Base-by-base conservation (phyloP, 2,329 filamentous ascomycete species). In the Calonectria pseudoturangicola region DNA sequence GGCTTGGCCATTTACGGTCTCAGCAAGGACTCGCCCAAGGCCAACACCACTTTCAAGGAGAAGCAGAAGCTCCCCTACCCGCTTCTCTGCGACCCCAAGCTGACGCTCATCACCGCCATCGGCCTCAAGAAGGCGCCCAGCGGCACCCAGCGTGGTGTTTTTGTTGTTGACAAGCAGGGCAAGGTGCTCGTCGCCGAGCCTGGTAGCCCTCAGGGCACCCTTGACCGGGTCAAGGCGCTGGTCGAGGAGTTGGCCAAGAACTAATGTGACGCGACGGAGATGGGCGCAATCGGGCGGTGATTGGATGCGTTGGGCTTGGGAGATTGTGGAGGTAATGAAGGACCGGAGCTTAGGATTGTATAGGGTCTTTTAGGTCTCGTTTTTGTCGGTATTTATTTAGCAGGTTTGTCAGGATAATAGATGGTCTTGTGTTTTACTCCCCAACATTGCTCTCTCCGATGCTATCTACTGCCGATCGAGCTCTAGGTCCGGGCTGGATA, bases 1-100 rank as follows among this genome's bases (percentile, higher is more conserved):
- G 96, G 96, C 10, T 91, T 98, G 73, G 89, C 92, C 82, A 95
- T 99, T 86, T 98, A 95, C 83, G 97, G 97, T 69, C 92, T 99
- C 64, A 97, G 94, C 74, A 91, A 91, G 78, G 97, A 98, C 87
- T 94, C 92, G 60, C 92, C 95, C 80, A 98, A 97, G 86, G 92
- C 95, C 80, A 99, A 99, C 87, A 96, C 94, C 28, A 95, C 92
- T 56, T 99, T 98, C 90, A 94, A 95, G 86, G 93, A 92, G 48
- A 98, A 98, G 87, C 95, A 98, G 84, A 95, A 93, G 75, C 90
- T 98, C 67, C 94, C 93, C 6, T 99, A 98, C 84, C 88, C 93
- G 43, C 91, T 99, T 56, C 90, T 99, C 48, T 98, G 96, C 86
- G 96, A 99, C 83, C 90, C 93, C 7, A 86, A 87, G 65, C 91